These are phyloP conservation scores for Camelina neglecta DNA, from an alignment of 345 rosid species.

Conservation along the genomic window DNA sequence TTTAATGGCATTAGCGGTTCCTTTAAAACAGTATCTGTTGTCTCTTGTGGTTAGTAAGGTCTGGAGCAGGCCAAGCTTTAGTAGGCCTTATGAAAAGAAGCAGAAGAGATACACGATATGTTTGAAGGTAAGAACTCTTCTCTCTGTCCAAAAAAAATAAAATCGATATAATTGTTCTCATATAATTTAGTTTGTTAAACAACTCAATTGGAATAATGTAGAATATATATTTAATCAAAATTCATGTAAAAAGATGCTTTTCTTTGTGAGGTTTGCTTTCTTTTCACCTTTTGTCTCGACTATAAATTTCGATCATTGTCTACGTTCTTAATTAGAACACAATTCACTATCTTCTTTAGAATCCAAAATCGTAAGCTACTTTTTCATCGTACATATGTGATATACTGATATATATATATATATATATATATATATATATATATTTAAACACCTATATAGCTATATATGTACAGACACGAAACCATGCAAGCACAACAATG, in stretches of 20 bases:
- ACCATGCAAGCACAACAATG: too few species aligned
- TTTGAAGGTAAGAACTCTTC: too few species aligned
- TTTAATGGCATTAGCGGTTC: conserved; percentile 80
- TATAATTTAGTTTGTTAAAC: conserved; percentile 4
- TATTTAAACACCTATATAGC: neutral
- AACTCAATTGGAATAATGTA: conserved; percentile 1
- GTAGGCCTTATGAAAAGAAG: conserved; percentile 44
- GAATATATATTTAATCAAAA: neutral
- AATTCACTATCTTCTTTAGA: conserved; percentile 26
- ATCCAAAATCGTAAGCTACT: conserved; percentile 32
- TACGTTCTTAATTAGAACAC: too few species aligned
- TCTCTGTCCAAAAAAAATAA: too few species aligned
- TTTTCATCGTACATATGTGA: neutral
- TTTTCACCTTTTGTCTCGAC: conserved; percentile 12
- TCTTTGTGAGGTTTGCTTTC: conserved; percentile 21
- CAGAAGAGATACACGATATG: conserved; percentile 56
- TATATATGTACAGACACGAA: too few species aligned
- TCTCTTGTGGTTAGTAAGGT: conserved; percentile 64
- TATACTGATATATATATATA: neutral
- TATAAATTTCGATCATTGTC: conserved; percentile 36
- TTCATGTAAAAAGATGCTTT: conserved; percentile 23
- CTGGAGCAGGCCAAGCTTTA: conserved; percentile 50
- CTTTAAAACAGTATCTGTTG: conserved; percentile 70
- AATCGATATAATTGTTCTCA: conserved; percentile 2
- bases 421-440: too few species aligned